Evolutionary conservation across 352 stramenopile genomes (phyloP), one percentile per base, ranked within the genome.

Genomic region (Phytophthora pisi): DNA sequence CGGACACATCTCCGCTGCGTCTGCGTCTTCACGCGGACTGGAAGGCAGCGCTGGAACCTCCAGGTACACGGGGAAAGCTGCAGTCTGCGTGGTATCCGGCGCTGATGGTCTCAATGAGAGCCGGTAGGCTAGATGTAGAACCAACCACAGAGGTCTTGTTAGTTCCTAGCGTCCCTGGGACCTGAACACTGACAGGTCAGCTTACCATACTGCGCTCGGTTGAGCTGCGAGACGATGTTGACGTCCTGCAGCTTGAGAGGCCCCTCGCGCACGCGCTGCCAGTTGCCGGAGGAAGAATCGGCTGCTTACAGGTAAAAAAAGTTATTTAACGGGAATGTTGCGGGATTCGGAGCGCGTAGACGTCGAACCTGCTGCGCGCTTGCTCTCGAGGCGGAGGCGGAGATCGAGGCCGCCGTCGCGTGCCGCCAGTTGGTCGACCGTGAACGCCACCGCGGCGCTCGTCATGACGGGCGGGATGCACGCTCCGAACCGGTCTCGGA

Each of bases 41-140:
- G 45, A 38, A 53, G 52, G 43, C 15, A 66, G 45, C n/a, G 24
- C 31, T 6, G 58, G 54, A 45, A 65, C 40, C 9, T 66, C 36
- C 45, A 77, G 47, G 20, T 61, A 74, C 38, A 68, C 43, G 5
- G 65, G 70, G 3, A 77, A 74, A 28, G 57, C 36, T 24, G 57
- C 51, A n/a, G 23, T 18, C 28, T 66, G 50, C 13, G 57, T 43
- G 5, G 64, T 15, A 52, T 53, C 16, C n/a, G 47, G 30, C 57
- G 30, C 18, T 26, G 56, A 8, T 56, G 57, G 57, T 51, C 64
- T 58, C 5, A 77, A 31, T 16, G 64, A 66, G n/a, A 74, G 38
- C 2, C 65, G 61, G 55, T 77, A 71, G 18, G 49, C 65, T 74
- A 42, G 11, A 42, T 20, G 30, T 11, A 36, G 30, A 36, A 9